Conservation (phyloP, 139 green algal species). For the Tetradesmus obliquus region DNA sequence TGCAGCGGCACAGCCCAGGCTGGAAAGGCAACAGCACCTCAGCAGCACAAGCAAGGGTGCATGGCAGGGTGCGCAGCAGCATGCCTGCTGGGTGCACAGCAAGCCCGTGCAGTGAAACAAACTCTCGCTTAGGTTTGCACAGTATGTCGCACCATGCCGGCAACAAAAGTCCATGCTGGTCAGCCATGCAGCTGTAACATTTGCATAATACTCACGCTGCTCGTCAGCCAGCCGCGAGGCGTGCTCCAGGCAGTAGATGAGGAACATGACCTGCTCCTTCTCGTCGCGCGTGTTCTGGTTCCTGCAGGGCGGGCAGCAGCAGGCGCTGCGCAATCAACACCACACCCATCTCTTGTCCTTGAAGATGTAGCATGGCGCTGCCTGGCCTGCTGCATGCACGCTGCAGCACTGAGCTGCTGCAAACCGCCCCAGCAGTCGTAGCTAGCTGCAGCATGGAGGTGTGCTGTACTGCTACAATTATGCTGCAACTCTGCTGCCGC, state of each 20-base stretch:
- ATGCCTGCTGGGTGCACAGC: background rate
- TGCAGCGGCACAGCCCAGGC: background rate
- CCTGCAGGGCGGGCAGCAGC: slow-evolving; percentile 45
- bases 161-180: background rate
- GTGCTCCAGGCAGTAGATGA: slow-evolving; percentile 88
- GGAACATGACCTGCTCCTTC: slow-evolving; percentile 71
- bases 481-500: no score
- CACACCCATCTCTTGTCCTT: no score
- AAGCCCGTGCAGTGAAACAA: background rate
- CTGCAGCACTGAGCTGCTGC: background rate
- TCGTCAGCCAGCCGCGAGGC: slow-evolving; percentile 70
- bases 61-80: no score
- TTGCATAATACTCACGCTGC: slow-evolving; percentile 23
- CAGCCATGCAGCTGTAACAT: background rate
- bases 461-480: no score
- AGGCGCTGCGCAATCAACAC: background rate
- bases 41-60: no score
- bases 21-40: background rate
- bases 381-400: background rate
- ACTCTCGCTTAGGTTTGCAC: background rate
- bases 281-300: slow-evolving; percentile 68
- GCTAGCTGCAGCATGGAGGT: background rate
- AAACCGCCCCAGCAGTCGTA: background rate
- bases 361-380: background rate
- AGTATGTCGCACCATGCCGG: background rate